phyloP scores from a whole-genome alignment of 2,329 filamentous ascomycete genomes.

The Colletotrichum sp. region DNA sequence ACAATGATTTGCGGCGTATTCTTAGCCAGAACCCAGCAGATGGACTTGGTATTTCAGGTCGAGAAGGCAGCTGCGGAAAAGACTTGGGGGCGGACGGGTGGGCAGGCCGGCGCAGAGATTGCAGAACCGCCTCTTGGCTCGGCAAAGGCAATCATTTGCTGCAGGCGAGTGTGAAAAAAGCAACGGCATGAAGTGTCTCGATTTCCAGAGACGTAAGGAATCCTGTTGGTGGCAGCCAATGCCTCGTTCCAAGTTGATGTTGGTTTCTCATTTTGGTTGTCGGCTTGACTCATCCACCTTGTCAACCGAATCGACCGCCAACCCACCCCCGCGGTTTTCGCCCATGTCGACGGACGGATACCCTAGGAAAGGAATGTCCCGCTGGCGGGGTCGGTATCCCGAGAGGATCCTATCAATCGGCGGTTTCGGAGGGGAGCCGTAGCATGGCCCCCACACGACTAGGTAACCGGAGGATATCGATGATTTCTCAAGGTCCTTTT shows the following conservation, averaged over 20 bases:
- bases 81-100: not conserved
- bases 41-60: not conserved
- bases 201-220: not conserved
- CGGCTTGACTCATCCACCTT: constrained; percentile 7
- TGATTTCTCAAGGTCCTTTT: not conserved
- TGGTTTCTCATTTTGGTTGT: not conserved
- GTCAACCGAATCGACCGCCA: not conserved
- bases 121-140: constrained; percentile 12
- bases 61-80: not conserved
- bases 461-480: not conserved
- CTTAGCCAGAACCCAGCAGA: not conserved
- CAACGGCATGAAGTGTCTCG: not conserved
- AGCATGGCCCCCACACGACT: not conserved
- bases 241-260: constrained; percentile 3
- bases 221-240: not conserved
- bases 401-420: not conserved
- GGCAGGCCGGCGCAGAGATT: not conserved
- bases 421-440: constrained; percentile 8
- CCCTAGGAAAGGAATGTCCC: not conserved
- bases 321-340: constrained; percentile 11
- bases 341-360: not conserved
- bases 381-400: not conserved
- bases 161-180: not conserved
- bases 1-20: not conserved
- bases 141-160: not conserved